Evolutionary conservation across 2,329 filamentous ascomycete genomes (phyloP).

Genomic region (Aspergillus niger): DNA sequence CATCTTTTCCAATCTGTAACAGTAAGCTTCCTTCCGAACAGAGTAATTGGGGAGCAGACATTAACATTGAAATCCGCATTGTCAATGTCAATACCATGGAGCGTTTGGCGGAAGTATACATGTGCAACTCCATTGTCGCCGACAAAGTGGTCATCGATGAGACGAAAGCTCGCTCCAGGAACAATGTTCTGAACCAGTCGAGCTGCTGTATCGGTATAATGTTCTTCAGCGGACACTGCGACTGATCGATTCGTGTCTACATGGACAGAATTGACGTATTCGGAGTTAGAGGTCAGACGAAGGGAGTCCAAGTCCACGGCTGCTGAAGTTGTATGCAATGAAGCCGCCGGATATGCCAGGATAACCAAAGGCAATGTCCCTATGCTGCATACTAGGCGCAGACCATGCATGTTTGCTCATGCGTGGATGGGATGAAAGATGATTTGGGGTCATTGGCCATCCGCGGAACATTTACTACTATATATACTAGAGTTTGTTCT

Average conservation of each 20-base stretch:
- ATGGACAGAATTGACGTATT: neutral
- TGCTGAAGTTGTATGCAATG: neutral
- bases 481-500: too few species aligned
- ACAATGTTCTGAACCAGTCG: conserved; percentile 7
- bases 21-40: neutral
- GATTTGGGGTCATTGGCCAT: neutral
- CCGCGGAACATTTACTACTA: neutral
- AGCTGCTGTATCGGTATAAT: conserved; percentile 13
- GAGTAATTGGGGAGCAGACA: neutral
- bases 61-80: conserved; percentile 23
- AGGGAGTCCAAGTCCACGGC: neutral
- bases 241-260: neutral
- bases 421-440: neutral
- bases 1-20: conserved; percentile 16
- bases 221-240: neutral
- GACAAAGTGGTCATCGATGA: conserved; percentile 19
- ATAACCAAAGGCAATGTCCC: neutral
- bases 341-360: neutral
- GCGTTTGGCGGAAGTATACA: conserved; percentile 19
- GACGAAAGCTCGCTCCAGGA: conserved; percentile 13
- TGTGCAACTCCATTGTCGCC: conserved; percentile 20
- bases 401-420: neutral
- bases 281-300: neutral
- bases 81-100: conserved; percentile 19
- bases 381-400: neutral